These are phyloP conservation scores for Mycogone perniciosa DNA, from an alignment of 2,329 filamentous ascomycete species.

Conservation along the genomic window DNA sequence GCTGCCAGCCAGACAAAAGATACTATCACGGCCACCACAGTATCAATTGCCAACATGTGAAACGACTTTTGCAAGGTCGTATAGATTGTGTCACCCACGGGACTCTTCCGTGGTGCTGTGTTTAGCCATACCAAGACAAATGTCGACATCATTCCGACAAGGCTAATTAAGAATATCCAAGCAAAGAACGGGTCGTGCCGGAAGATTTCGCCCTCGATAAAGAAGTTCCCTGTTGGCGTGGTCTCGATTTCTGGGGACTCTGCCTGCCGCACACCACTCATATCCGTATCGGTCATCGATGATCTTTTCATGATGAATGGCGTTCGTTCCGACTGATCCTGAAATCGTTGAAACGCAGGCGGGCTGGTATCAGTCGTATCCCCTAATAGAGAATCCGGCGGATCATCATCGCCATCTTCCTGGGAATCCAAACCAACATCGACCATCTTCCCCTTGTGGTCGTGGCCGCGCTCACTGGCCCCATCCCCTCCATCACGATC, in stretches of 20 bases:
- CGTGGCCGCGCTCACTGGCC: constrained; percentile 23
- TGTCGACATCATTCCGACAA: constrained; percentile 79
- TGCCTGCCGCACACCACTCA: constrained; percentile 32
- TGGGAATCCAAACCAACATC: constrained; percentile 77
- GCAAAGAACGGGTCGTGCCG: constrained; percentile 88
- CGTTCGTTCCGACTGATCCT: constrained; percentile 32
- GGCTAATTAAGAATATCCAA: constrained; percentile 77
- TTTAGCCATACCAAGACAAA: constrained; percentile 88
- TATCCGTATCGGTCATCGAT: constrained; percentile 42
- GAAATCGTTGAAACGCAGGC: constrained; percentile 58
- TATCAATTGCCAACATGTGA: constrained; percentile 84
- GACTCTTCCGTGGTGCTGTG: constrained; percentile 65
- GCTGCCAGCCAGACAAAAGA: constrained; percentile 87
- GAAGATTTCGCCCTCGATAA: constrained; percentile 61
- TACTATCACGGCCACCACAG: constrained; percentile 79
- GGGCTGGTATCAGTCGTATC: constrained; percentile 49
- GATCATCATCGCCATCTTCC: constrained; percentile 50
- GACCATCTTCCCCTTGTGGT: constrained; percentile 63
- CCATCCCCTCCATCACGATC: constrained; percentile 27
- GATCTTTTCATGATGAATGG: constrained; percentile 36
- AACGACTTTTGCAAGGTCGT: constrained; percentile 81
- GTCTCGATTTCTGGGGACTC: constrained; percentile 33
- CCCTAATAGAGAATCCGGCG: constrained; percentile 53
- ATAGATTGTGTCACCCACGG: constrained; percentile 90
- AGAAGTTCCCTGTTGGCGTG: constrained; percentile 40